phyloP scores from a whole-genome alignment of 495 filamentous ascomycete species.

The Pseudevernia furfuracea region DNA sequence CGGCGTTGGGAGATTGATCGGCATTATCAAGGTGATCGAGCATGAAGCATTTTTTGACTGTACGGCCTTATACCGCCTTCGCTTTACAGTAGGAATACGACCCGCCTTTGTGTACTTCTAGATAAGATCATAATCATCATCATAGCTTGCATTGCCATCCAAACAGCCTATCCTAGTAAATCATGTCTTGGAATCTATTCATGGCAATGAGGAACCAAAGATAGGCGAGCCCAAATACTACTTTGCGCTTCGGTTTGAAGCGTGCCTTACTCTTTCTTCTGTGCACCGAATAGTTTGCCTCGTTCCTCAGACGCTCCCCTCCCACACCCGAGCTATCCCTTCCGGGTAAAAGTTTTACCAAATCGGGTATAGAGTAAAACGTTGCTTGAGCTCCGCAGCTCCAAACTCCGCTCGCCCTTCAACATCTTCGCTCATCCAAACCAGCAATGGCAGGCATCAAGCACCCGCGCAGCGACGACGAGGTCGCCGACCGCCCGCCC shows the following conservation, averaged over 20 bases:
- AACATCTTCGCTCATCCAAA: neutral
- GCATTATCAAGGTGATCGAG: neutral
- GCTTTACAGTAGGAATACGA: neutral
- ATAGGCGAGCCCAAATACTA: too few species aligned
- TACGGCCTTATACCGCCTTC: neutral
- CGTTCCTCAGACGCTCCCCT: too few species aligned
- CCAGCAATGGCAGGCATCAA: slow-evolving; percentile 43
- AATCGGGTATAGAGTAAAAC: too few species aligned
- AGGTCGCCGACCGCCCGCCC: slow-evolving; percentile 22
- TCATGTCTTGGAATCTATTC: neutral
- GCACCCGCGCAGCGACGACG: slow-evolving; percentile 29
- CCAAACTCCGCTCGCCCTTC: neutral
- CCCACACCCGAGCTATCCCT: too few species aligned
- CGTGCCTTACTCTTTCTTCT: too few species aligned
- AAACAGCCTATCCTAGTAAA: neutral
- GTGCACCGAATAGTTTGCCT: too few species aligned
- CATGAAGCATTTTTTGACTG: neutral
- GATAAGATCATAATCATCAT: neutral
- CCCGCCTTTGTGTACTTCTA: neutral
- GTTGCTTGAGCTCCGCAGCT: too few species aligned
- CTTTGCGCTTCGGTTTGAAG: too few species aligned
- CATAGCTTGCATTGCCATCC: neutral
- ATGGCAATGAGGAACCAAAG: neutral
- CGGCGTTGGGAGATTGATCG: neutral
- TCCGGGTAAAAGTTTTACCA: too few species aligned